phyloP scores from a whole-genome alignment of 345 rosid genomes.

The Melaleuca quinquenervia region DNA sequence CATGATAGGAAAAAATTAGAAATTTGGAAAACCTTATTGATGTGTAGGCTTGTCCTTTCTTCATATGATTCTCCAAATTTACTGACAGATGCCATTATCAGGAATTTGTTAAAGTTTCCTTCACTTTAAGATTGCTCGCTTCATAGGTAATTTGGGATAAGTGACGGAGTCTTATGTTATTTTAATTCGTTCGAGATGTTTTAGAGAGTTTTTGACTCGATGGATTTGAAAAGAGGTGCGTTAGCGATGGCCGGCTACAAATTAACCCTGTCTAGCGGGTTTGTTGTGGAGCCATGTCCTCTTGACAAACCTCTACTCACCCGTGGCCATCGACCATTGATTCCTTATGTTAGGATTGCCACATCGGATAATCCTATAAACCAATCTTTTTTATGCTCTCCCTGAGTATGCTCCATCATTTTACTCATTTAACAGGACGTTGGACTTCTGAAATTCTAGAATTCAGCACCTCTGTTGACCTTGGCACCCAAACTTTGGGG shows the following conservation, averaged over 20 bases:
- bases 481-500: not conserved
- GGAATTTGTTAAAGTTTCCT: not conserved
- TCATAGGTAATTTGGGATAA: not conserved
- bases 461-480: not conserved
- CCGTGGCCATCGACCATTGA: not conserved
- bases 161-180: not conserved
- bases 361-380: not conserved
- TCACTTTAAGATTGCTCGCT: not conserved
- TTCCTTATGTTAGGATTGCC: not conserved
- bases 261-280: not conserved
- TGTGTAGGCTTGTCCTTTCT: not conserved
- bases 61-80: not conserved
- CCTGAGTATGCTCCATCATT: not conserved
- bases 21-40: not conserved
- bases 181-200: not conserved
- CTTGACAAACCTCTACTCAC: rapidly evolving
- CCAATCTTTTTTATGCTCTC: not conserved
- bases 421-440: not conserved
- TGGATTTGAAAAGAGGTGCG: not conserved
- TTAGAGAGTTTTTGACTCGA: not conserved
- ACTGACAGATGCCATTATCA: not conserved
- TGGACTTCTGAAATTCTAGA: not conserved
- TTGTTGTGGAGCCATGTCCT: not conserved
- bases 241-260: not conserved
- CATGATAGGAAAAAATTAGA: not conserved